Percentiles rank a stretch among this genome's conserved stretches.
Evolutionary conservation across 495 filamentous ascomycete species (phyloP).

Genomic region (Cercophora samala): DNA sequence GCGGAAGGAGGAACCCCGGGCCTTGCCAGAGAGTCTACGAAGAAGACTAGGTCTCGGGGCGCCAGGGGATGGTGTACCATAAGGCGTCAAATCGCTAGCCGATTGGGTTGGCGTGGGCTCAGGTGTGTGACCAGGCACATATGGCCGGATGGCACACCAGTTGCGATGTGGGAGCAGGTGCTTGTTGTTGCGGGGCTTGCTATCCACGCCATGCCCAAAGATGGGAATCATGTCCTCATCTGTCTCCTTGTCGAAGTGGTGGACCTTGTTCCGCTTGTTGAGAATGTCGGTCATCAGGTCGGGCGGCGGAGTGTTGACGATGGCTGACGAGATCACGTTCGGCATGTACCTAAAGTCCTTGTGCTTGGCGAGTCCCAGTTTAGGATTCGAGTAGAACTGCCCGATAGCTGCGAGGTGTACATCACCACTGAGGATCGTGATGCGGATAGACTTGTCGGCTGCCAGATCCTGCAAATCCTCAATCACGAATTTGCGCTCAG

Average conservation of each 20-base stretch:
- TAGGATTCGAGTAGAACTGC: constrained; percentile 90
- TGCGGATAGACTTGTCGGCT: constrained; percentile 82
- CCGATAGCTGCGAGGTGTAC: constrained; percentile 91
- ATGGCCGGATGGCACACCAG: constrained; percentile 84
- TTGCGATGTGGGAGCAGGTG: constrained; percentile 85
- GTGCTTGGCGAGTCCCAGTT: constrained; percentile 74
- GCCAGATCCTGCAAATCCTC: constrained; percentile 88
- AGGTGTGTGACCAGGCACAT: constrained; percentile 74
- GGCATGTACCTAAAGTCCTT: constrained; percentile 94
- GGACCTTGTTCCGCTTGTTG: constrained; percentile 89
- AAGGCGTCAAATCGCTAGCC: constrained; percentile 37
- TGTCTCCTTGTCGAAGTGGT: constrained; percentile 79
- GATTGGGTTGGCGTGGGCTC: constrained; percentile 56
- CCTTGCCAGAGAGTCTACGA: constrained; percentile 38
- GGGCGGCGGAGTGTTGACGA: constrained; percentile 88
- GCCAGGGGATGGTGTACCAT: constrained; percentile 29
- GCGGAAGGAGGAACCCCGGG: constrained; percentile 28
- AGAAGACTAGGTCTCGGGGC: constrained; percentile 27
- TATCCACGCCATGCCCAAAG: constrained; percentile 83
- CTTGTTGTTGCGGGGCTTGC: constrained; percentile 85
- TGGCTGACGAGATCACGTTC: constrained; percentile 79
- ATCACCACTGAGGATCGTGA: constrained; percentile 91
- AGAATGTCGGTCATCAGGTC: constrained; percentile 86
- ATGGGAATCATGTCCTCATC: constrained; percentile 96
- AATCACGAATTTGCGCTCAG: constrained; percentile 79